Evolutionary conservation across 345 rosid genomes (phyloP), one percentile per base, ranked within the genome.

Genomic region (Populus alba): DNA sequence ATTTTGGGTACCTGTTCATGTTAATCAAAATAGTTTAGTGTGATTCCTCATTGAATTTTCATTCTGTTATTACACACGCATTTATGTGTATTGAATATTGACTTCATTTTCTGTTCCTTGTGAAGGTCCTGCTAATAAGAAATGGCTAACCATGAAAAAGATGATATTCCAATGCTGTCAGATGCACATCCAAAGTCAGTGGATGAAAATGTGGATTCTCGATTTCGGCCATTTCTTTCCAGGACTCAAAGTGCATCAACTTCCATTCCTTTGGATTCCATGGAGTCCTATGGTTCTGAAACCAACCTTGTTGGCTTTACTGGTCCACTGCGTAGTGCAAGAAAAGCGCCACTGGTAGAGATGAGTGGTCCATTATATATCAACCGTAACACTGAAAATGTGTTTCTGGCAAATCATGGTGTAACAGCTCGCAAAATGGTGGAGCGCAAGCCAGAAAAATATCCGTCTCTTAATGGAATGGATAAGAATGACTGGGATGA

Each of bases 271-370:
- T 49, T 73, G 80, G 78, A 79, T 67, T 74, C 86, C 76, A 18
- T 71, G 62, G 95, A 91, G 57, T 82, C 92, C 55, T 83, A 77
- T 81, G 94, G 80, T 63, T 83, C 27, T 74, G 86, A 81, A 38
- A 66, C 72, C 80, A 82, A 82, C 70, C 80, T 83, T 80, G 92
- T 83, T 16, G 94, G 97, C 65, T 89, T 80, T 85, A 93, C 97
- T 63, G 98, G 99, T 81, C 99, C 97, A 66, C 79, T 95, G 66
- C 90, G 94, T 31, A 88, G 88, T 73, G 91, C 78, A 79, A 91
- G 90, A 82, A 88, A 81, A 75, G 82, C 82, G 41, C 84, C 92
- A 35, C 75, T 83, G 55, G 57, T 77, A 8, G 95, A 89, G 75
- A 87, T 88, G 91, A 95, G 97, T 59, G 99, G 93, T 57, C 96